Evolutionary conservation across 441 rosid species (phyloP).

Genomic region (Erodium moschatum): DNA sequence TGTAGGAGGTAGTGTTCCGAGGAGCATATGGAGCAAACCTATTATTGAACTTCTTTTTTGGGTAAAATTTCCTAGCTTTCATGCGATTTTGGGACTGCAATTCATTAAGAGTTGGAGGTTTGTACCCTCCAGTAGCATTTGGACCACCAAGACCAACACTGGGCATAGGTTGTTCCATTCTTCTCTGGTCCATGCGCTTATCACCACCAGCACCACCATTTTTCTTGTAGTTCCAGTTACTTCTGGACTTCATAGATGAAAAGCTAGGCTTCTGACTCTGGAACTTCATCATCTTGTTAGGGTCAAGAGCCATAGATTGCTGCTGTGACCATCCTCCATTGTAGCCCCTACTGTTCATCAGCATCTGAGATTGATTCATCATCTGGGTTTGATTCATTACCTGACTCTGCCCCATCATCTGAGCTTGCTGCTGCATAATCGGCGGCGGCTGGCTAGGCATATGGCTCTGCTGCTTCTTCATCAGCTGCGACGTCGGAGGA

Average conservation of each 20-base stretch:
- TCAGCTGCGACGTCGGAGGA: conserved; percentile 12
- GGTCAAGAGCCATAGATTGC: conserved; percentile 23
- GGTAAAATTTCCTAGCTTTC: conserved; percentile 68
- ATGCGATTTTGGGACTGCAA: conserved; percentile 65
- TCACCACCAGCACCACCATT: conserved; percentile 14
- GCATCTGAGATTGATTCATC: conserved; percentile 15
- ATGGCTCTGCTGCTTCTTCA: conserved; percentile 29
- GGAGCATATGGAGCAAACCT: conserved; percentile 86
- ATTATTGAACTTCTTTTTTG: conserved; percentile 49
- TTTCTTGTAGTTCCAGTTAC: conserved; percentile 82
- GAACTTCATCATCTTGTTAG: conserved; percentile 35
- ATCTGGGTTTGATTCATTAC: conserved; percentile 30
- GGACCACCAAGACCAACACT: conserved; percentile 13
- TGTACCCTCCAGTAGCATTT: conserved; percentile 42
- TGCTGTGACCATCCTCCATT: conserved; percentile 42
- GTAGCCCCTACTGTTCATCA: conserved; percentile 42
- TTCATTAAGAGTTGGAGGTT: conserved; percentile 73
- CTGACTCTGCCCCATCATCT: conserved; percentile 42
- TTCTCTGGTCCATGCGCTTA: conserved; percentile 41
- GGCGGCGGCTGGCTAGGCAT: conserved; percentile 32
- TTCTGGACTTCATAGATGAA: conserved; percentile 25
- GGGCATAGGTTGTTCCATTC: conserved; percentile 30
- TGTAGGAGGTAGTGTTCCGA: conserved; percentile 74
- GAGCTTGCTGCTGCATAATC: conserved; percentile 25
- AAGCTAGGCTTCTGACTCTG: conserved; percentile 34